These are phyloP conservation scores for Przewalskia tangutica DNA, from an alignment of 257 asterid genomes.

Conservation along the genomic window DNA sequence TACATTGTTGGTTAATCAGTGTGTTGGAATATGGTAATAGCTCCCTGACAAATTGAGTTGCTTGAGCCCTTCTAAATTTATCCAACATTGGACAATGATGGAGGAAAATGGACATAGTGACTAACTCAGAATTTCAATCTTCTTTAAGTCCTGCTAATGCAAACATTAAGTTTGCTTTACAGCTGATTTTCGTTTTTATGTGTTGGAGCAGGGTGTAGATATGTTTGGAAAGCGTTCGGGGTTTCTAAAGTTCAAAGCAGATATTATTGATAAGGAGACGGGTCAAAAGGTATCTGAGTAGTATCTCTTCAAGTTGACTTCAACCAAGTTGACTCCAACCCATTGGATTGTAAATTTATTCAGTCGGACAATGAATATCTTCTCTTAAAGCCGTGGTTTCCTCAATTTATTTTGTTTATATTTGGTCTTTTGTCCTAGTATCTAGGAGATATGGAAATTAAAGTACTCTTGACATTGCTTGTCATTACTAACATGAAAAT, in stretches of 20 bases:
- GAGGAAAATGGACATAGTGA: neutral
- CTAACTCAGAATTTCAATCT: neutral
- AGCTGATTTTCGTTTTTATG: conserved; percentile 4
- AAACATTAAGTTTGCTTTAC: neutral
- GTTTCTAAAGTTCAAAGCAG: conserved; percentile 87
- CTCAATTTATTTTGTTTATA: neutral
- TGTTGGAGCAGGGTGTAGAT: conserved; percentile 59
- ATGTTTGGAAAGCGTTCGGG: conserved; percentile 96
- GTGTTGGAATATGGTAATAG: neutral
- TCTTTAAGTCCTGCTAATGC: neutral
- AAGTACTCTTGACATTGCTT: neutral
- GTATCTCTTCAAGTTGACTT: neutral
- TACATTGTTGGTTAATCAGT: neutral
- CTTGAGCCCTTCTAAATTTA: neutral
- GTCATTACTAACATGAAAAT: neutral
- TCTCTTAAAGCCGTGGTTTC: neutral
- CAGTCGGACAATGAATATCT: neutral
- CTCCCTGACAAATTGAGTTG: neutral
- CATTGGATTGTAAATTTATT: neutral
- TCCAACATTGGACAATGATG: neutral
- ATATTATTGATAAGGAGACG: conserved; percentile 56
- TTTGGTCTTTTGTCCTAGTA: neutral
- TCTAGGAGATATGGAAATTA: neutral
- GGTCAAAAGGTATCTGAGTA: conserved; percentile 49
- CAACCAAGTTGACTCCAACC: neutral